Base-by-base conservation (phyloP, 345 rosid genomes). In the Mangifera indica region DNA sequence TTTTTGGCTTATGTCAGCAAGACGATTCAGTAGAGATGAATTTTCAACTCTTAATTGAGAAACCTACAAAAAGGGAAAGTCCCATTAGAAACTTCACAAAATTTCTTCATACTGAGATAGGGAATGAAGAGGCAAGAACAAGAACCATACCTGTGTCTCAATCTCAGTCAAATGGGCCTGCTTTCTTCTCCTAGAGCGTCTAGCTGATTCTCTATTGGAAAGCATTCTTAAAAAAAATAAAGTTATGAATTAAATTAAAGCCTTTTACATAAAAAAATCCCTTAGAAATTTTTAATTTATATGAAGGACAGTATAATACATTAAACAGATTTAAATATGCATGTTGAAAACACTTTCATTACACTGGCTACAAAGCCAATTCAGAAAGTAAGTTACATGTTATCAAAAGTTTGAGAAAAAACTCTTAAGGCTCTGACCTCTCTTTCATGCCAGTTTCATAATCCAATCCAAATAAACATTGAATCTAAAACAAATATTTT, bases 171-270 rank as follows among this genome's bases (percentile, higher is more conserved):
- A 74, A 78, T 92, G 98, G 22, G 93, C 97, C 20, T 92, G 97
- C 83, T 92, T 95, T 81, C 99, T 89, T 83, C 90, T 87, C 78
- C 99, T 83, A 15, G 99, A 95, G 26, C 98, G 89, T 83, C 98
- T 87, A 44, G 99, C 99, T 29, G 99, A 92, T 81, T 92, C 99
- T 63, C 98, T 84, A 76, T 95, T 95, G 37, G 99, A 92, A 71
- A 88, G 91, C 99, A 92, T 95, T 84, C 99, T 95, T 85, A 67
- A 60, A 63, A 78, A 18, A 24, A 18, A 24, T 1, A 64, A 29
- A 29, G 32, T 29, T 26, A 14, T 56, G 18, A 54, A 63, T 77
- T 32, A 77, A 53, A 76, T 11, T 56, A 32, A 67, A 56, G 56
- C 54, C 42, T 32, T 55, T 11, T 24, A 21, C 55, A 60, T 46